phyloP scores from a whole-genome alignment of 2,329 filamentous ascomycete genomes.

The Botrytis paeoniae region DNA sequence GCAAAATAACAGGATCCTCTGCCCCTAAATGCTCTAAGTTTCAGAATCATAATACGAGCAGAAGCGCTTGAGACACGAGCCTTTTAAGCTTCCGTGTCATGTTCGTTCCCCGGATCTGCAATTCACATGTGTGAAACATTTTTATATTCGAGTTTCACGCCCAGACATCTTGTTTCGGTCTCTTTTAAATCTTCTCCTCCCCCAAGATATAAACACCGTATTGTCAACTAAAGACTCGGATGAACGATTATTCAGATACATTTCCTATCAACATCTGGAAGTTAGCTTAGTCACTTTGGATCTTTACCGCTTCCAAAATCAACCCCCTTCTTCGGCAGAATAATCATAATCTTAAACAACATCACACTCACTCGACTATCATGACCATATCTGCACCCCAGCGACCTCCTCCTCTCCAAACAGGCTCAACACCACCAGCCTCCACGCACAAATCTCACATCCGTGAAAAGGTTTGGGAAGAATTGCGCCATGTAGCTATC shows the following conservation, averaged over 20 bases:
- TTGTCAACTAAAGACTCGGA: not conserved
- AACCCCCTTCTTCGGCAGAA: not conserved
- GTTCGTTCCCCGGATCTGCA: constrained; percentile 10
- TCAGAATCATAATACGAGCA: not conserved
- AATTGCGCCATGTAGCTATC: constrained; percentile 41
- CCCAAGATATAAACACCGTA: not conserved
- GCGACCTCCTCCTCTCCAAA: not conserved
- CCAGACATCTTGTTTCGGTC: not conserved
- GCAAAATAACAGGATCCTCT: not conserved
- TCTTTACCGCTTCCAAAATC: constrained; percentile 11
- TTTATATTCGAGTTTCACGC: constrained; percentile 13
- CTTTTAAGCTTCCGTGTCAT: not conserved
- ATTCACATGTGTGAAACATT: constrained; percentile 11
- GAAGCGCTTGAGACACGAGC: not conserved
- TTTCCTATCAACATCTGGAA: not conserved
- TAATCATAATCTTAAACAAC: not conserved
- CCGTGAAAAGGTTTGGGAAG: constrained; percentile 36
- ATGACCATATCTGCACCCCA: constrained; percentile 16
- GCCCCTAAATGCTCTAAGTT: not conserved
- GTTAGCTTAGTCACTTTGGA: constrained; percentile 3
- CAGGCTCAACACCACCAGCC: constrained; percentile 4
- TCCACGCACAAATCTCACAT: constrained; percentile 18
- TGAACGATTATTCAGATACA: not conserved
- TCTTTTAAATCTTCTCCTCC: not conserved
- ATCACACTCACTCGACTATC: not conserved